Evolutionary conservation across 768 basidiomycete species (phyloP), one percentile per base, ranked within the genome.

Genomic region (Termitomyces sp.): DNA sequence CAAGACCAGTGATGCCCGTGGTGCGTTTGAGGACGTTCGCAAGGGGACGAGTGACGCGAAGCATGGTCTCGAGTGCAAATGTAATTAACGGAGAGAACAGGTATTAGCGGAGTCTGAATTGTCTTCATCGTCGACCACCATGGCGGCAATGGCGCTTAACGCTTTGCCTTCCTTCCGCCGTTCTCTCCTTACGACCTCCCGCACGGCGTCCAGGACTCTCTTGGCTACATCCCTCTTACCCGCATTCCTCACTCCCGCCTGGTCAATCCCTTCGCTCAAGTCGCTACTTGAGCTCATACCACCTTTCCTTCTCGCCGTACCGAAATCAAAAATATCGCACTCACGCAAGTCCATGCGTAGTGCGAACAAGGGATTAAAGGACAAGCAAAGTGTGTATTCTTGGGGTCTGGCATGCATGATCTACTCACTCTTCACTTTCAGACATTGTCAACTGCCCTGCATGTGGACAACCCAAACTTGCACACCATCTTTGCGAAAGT

Each of bases 271-370:
- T 15, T 73, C 78, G 9, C 66, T 79, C 20, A 74, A 74, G 49
- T 79, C 80, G 15, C 67, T 82, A 34, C 73, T 81, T 45, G 92
- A 96, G 64, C 83, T 97, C 48, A 82, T 98, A 63, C 96, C 96
- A 12, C 83, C 94, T 0, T 86, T 96, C 72, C 78, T 98, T 20
- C 84, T 94, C 47, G 94, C 95, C 31, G 96, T 96, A 2, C 96
- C 96, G 31, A 98, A 98, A 77, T 90, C 89, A 72, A 96, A 96
- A 76, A 83, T 87, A 11, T 94, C 95, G 0, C 95, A 98, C 75
- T 94, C 93, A 25, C 82, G 92, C 56, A 98, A 98, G 74, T 83
- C 89, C n/a, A 96, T 96, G 94, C 83, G 96, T 46, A 87, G 86
- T 64, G 90, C 95, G 15, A 94, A 95, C 74, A 98, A 98, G 74